Base-by-base conservation (phyloP, 768 basidiomycete species). In the Nidula microcarpa region DNA sequence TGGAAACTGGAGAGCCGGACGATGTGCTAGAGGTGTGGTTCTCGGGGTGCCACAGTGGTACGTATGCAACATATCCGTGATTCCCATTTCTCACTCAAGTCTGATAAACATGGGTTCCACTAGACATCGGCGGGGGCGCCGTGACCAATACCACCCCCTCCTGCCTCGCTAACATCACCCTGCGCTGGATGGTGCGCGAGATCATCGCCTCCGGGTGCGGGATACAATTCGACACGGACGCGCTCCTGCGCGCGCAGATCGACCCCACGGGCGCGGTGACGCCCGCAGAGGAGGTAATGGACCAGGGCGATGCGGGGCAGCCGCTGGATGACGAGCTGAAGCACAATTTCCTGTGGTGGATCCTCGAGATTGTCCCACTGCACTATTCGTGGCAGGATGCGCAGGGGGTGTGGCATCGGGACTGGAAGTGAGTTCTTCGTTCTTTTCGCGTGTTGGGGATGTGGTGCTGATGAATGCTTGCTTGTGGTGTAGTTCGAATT, bases 1-100 rank as follows among this genome's bases (percentile, higher is more conserved):
- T 43, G 17, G 59, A 62, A 36, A 57, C 45, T 2, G 58, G 48
- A 2, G 52, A 45, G 9, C 50, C 55, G 1, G 62, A 63, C 23
- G 82, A 90, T 64, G 82, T 89, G 11, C 63, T 84, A 10, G 90
- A 93, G 63, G 88, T 91, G 2, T 93, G 89, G 89, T 93, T 93
- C 59, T 60, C 81, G 5, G 90, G 90, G 1, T 81, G 82, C 55
- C 90, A 91, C 59, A 63, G 69, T 43, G 89, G 89, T 89, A 54
- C 52, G 82, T 66, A 10, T 13, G 9, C 33, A 41, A 32, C 36
- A 51, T n/a, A 5, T 43, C 49, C 43, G 51, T 43, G 44, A 35
- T 30, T 30, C 37, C 33, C 14, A 41, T 43, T 44, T 33, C 32
- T 18, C 2, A 23, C 44, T 30, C 14, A 11, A 46, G 1, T 8